phyloP scores from a whole-genome alignment of 2,329 filamentous ascomycete species.

The Phoma sp. region DNA sequence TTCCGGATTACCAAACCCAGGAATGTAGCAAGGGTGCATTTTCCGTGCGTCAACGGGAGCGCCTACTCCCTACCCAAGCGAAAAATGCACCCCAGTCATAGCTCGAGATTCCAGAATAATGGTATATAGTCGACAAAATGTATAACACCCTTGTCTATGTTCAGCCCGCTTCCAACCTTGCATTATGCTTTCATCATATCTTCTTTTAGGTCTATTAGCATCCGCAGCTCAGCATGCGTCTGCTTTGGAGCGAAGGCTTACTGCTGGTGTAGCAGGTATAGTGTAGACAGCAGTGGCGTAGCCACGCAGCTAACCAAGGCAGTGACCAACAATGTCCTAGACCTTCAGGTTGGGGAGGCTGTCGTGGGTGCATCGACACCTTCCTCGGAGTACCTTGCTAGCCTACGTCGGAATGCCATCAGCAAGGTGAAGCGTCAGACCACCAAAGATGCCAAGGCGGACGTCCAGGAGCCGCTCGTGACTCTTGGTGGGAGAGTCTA shows the following conservation, averaged over 20 bases:
- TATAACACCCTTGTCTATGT: neutral
- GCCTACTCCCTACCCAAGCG: conserved; percentile 1
- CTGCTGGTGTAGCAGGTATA: conserved; percentile 2
- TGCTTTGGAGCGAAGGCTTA: neutral
- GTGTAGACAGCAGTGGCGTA: too few relatives aligned
- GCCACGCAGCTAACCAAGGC: neutral
- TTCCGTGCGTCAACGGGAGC: conserved; percentile 1
- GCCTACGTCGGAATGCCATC: conserved; percentile 6
- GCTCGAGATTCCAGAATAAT: neutral
- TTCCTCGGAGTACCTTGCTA: conserved; percentile 10
- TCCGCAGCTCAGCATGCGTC: neutral
- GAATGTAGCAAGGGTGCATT: conserved; percentile 22
- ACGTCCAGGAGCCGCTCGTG: conserved; percentile 26
- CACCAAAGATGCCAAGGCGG: neutral
- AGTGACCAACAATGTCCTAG: conserved; percentile 11
- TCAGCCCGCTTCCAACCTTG: neutral
- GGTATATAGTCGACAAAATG: conserved; percentile 6
- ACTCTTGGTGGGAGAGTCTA: conserved; percentile 39
- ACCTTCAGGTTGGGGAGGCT: conserved; percentile 5
- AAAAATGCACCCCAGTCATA: conserved; percentile 7
- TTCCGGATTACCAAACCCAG: conserved; percentile 1
- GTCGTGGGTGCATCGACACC: neutral
- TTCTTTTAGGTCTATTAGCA: neutral
- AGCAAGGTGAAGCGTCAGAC: conserved; percentile 13
- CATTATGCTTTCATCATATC: conserved; percentile 5